Conservation (phyloP, 257 asterid species). For the Misopates orontium region DNA sequence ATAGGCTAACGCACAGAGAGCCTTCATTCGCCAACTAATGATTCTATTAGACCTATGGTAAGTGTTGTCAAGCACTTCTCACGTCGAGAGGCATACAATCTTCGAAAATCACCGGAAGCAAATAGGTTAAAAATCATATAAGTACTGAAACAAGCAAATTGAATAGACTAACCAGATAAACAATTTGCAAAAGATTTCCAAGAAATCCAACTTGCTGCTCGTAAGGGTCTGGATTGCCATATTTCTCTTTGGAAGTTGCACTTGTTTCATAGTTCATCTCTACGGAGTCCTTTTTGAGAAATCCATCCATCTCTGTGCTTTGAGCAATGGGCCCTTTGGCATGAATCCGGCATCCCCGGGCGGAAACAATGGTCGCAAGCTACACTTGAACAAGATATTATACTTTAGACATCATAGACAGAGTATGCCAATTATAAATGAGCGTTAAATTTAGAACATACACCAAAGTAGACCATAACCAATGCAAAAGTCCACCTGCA, state of each 20-base stretch:
- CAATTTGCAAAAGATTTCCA: slow-evolving; percentile 45
- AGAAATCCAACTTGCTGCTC: slow-evolving; percentile 48
- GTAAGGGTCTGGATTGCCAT: neutral
- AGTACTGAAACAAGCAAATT: neutral
- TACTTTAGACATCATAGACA: neutral
- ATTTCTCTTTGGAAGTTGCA: neutral
- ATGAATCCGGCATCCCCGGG: slow-evolving; percentile 52
- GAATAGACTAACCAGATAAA: slow-evolving; percentile 56
- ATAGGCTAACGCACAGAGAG: too few species aligned
- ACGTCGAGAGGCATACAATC: neutral
- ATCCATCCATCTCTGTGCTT: slow-evolving; percentile 38
- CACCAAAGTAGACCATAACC: slow-evolving; percentile 74
- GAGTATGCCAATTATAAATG: neutral
- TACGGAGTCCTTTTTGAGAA: slow-evolving; percentile 36
- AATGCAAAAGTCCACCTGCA: slow-evolving; percentile 87
- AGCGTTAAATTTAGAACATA: slow-evolving; percentile 34
- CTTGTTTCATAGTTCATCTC: slow-evolving; percentile 23
- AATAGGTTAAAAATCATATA: neutral
- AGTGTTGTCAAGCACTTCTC: neutral
- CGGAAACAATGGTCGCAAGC: slow-evolving; percentile 70
- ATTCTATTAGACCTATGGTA: too few species aligned
- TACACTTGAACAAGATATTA: slow-evolving; percentile 27
- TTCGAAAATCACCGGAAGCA: neutral
- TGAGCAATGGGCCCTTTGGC: slow-evolving; percentile 25
- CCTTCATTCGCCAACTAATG: too few species aligned